Conservation (phyloP, 495 filamentous ascomycete genomes). For the Jackrogersella multiformis region DNA sequence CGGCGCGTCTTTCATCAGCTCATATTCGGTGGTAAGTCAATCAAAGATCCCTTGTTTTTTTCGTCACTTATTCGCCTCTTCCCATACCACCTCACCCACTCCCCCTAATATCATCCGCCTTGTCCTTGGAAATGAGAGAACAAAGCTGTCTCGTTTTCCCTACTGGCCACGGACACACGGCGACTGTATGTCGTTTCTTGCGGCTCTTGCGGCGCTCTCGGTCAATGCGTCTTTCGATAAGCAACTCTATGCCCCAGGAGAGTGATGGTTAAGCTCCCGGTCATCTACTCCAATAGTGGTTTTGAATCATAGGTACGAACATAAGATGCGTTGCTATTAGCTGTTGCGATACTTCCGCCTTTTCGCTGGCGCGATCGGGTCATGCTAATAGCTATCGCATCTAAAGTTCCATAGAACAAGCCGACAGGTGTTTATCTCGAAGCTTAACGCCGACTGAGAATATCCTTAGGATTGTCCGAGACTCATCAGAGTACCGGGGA, state of each 20-base stretch:
- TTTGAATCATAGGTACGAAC: not conserved
- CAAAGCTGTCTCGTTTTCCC: not conserved
- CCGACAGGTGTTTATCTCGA: not conserved
- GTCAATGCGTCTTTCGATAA: not conserved
- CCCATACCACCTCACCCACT: not conserved
- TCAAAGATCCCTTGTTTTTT: not conserved
- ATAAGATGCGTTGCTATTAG: not conserved
- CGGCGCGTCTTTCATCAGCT: conserved; percentile 16
- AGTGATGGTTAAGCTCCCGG: not conserved
- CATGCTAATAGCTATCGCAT: not conserved
- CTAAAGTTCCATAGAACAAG: conserved; percentile 9
- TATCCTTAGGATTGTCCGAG: no score
- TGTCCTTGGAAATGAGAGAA: not conserved
- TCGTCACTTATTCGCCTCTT: not conserved
- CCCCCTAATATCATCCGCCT: not conserved
- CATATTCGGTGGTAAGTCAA: conserved; percentile 23
- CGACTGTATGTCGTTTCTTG: not conserved
- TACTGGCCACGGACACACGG: not conserved
- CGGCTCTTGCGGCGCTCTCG: not conserved
- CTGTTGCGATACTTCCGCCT: conserved; percentile 1
- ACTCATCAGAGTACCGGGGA: not conserved
- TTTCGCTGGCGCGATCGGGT: not conserved
- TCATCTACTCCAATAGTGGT: not conserved
- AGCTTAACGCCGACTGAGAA: not conserved
- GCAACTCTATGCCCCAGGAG: not conserved